A percentile compares a stretch with the other conserved stretches of the same genome.
Evolutionary conservation across 495 filamentous ascomycete genomes (phyloP).

Genomic region (Trichoderma asperelloides): DNA sequence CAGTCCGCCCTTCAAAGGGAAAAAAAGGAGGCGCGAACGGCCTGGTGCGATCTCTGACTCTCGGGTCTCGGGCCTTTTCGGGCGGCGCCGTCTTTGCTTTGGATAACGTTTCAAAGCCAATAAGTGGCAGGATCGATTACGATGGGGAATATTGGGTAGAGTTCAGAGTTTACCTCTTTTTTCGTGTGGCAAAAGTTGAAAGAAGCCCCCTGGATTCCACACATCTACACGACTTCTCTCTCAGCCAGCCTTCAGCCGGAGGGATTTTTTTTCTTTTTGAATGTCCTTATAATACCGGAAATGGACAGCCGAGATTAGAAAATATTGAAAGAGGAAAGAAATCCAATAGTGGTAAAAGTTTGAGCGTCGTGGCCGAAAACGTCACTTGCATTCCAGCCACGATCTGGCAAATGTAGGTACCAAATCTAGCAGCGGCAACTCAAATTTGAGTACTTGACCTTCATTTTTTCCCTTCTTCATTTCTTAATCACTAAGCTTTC

Average conservation of each 20-base stretch:
- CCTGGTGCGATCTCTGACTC: not conserved
- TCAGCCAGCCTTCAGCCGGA: no score
- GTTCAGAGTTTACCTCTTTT: not conserved
- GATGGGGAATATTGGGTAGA: not conserved
- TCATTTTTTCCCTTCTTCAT: not conserved
- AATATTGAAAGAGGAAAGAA: not conserved
- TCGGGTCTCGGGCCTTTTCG: slow-evolving; percentile 6
- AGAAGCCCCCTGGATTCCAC: not conserved
- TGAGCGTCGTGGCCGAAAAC: not conserved
- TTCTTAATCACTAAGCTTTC: no score
- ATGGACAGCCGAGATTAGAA: not conserved
- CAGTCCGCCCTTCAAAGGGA: not conserved
- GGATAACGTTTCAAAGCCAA: not conserved
- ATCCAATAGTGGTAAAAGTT: not conserved
- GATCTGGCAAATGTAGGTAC: not conserved
- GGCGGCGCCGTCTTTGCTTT: not conserved
- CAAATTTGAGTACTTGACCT: not conserved
- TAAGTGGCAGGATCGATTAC: not conserved
- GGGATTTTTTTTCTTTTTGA: no score
- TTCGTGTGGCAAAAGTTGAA: not conserved
- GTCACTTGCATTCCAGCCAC: not conserved
- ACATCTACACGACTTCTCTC: no score
- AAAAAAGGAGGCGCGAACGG: not conserved
- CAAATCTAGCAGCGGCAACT: not conserved
- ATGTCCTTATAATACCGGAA: not conserved